Percentiles rank a stretch among this genome's conserved stretches.
Evolutionary conservation across 768 basidiomycete genomes (phyloP).

Genomic region (Nevesoporus exiguus): DNA sequence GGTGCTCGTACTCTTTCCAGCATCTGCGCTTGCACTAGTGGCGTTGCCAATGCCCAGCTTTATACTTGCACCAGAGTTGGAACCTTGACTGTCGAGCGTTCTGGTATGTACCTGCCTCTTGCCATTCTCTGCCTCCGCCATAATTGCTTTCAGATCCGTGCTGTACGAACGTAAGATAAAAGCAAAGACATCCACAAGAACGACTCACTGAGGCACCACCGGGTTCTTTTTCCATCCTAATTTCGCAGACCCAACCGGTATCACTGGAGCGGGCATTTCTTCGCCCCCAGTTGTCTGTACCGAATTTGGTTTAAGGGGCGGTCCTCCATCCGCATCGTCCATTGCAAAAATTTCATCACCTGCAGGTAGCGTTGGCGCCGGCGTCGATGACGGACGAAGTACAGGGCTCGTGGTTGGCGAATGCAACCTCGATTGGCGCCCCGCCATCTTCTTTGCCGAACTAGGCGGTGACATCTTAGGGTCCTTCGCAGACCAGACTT

Average conservation of each 20-base stretch:
- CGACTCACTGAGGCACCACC: constrained; percentile 49
- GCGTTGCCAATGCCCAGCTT: background rate
- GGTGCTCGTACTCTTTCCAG: background rate
- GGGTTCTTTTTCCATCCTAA: constrained; percentile 47
- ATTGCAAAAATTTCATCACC: constrained; percentile 78
- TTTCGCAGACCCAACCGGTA: constrained; percentile 8
- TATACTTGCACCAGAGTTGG: background rate
- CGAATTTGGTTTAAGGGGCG: constrained; percentile 22
- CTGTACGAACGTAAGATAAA: constrained; percentile 36
- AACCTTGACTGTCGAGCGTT: background rate
- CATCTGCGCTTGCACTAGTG: background rate
- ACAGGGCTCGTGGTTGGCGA: constrained; percentile 23
- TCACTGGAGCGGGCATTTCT: background rate
- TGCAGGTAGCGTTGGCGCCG: background rate
- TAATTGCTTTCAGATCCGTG: constrained; percentile 80
- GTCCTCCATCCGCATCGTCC: constrained; percentile 64
- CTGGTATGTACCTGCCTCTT: constrained; percentile 12
- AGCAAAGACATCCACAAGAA: constrained; percentile 11
- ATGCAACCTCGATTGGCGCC: background rate
- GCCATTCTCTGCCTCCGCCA: constrained; percentile 67
- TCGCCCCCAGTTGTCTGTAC: constrained; percentile 8
- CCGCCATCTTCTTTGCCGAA: constrained; percentile 10
- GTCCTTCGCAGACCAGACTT: constrained; percentile 21
- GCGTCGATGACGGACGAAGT: constrained; percentile 16
- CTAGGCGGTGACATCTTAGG: constrained; percentile 33